phyloP scores from a whole-genome alignment of 2,329 filamentous ascomycete genomes.

The Cladosporium sp. region DNA sequence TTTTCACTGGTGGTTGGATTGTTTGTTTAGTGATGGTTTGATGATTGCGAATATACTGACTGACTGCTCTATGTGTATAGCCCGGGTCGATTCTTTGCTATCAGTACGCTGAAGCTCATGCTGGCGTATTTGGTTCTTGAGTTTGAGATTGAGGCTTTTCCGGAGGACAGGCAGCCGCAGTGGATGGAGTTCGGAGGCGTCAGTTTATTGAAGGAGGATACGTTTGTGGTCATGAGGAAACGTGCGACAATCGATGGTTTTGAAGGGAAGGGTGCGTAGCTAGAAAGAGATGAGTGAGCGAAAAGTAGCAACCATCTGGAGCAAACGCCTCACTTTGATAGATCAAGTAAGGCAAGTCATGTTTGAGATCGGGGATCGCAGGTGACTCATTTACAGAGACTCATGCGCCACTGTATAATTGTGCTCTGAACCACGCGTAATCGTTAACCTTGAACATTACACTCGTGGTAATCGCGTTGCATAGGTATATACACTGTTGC shows the following conservation, averaged over 20 bases:
- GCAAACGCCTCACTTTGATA: not conserved
- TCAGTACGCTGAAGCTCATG: constrained; percentile 22
- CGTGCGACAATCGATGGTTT: not conserved
- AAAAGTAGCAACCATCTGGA: not conserved
- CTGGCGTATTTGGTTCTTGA: constrained; percentile 20
- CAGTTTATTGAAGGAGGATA: constrained; percentile 10
- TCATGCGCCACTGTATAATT: not conserved
- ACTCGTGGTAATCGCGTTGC: not conserved
- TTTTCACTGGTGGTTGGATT: not conserved
- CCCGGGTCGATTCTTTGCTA: constrained; percentile 24
- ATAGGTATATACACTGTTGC: not conserved
- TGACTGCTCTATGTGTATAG: not conserved
- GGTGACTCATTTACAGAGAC: not conserved
- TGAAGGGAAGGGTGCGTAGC: not conserved
- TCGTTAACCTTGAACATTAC: not conserved
- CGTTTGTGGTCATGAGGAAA: constrained; percentile 6
- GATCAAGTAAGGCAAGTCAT: not conserved
- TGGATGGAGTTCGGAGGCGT: constrained; percentile 17
- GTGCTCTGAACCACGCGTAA: not conserved
- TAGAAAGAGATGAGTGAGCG: not conserved
- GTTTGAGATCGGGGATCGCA: not conserved
- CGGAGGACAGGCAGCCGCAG: constrained; percentile 12
- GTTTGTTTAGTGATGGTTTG: not conserved
- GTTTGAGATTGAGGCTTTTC: constrained; percentile 21
- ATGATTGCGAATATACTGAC: not conserved